A percentile compares a stretch with the other conserved stretches of the same genome.
Conservation (phyloP, 805 yeast species). For the Saccharomycopsis lassenensis region DNA sequence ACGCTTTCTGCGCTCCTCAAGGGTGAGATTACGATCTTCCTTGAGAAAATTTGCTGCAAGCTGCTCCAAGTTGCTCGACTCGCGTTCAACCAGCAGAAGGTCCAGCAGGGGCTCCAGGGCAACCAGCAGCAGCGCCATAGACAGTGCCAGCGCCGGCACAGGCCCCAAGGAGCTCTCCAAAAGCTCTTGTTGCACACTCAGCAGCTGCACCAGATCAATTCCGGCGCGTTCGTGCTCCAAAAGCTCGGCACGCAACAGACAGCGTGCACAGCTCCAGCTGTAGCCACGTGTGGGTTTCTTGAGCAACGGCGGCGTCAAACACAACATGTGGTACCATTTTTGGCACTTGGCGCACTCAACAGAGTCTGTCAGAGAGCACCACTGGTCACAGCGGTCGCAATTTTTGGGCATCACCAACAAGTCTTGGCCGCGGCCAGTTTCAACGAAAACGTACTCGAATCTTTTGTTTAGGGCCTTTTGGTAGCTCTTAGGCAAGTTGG, state of each 20-base stretch:
- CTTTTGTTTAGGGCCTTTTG: constrained; percentile 53
- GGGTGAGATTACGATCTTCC: constrained; percentile 31
- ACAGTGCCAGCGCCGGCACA: too few relatives aligned
- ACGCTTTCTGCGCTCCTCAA: constrained; percentile 37
- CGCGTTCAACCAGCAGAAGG: too few relatives aligned
- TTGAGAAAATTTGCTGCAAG: constrained; percentile 43
- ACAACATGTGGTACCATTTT: constrained; percentile 62
- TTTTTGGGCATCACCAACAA: constrained; percentile 52
- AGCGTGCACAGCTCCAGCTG: constrained; percentile 80
- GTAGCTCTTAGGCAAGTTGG: constrained; percentile 47
- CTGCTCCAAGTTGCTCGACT: too few relatives aligned
- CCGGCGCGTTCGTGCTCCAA: too few relatives aligned
- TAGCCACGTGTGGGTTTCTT: constrained; percentile 79
- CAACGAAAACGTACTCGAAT: constrained; percentile 66
- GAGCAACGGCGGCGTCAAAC: constrained; percentile 75
- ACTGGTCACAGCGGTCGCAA: constrained; percentile 70
- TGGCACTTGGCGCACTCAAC: constrained; percentile 74
- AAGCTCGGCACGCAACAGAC: too few relatives aligned
- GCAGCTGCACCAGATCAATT: too few relatives aligned
- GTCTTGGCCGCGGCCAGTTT: constrained; percentile 52
- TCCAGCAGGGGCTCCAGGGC: too few relatives aligned
- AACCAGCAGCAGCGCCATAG: too few relatives aligned
- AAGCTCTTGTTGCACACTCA: too few relatives aligned
- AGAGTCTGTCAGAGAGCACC: constrained; percentile 70
- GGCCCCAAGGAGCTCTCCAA: too few relatives aligned